Evolutionary conservation across 108 stramenopile species (phyloP).

Genomic region (Cyclotella baltica): DNA sequence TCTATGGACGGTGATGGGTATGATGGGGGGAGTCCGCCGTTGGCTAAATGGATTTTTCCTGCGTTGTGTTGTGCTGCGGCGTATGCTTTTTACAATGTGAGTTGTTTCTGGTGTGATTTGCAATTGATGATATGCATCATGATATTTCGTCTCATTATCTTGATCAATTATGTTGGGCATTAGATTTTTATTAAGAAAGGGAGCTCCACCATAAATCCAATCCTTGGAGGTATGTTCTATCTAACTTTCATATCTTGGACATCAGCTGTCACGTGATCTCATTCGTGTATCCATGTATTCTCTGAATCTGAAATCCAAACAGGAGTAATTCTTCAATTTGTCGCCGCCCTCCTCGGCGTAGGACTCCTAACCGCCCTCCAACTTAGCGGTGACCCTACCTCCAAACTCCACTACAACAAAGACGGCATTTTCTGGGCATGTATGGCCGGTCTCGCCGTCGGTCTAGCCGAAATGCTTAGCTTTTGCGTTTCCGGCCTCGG

Average conservation of each 20-base stretch:
- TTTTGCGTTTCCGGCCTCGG: conserved; percentile 69
- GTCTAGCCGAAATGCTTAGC: conserved; percentile 74
- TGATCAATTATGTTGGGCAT: background rate
- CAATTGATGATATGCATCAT: too few relatives aligned
- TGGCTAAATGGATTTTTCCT: conserved; percentile 58
- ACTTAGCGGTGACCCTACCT: background rate
- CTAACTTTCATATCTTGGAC: too few relatives aligned
- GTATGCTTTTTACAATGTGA: conserved; percentile 72
- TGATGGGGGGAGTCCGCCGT: background rate
- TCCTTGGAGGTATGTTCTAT: conserved; percentile 75
- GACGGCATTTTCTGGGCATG: conserved; percentile 9
- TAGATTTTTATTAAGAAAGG: conserved; percentile 78
- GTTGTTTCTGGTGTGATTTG: background rate
- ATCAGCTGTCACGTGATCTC: too few relatives aligned
- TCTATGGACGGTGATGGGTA: background rate
- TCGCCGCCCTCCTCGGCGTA: conserved; percentile 66
- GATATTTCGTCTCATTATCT: too few relatives aligned
- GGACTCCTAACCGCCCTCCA: conserved; percentile 32
- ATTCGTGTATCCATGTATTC: too few relatives aligned
- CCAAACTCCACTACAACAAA: background rate
- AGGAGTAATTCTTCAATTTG: conserved; percentile 78
- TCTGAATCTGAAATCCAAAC: too few relatives aligned
- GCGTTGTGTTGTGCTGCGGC: conserved; percentile 68
- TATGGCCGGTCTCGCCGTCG: conserved; percentile 48
- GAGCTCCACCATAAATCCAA: conserved; percentile 61